Percentiles rank a stretch among this genome's conserved stretches.
phyloP scores from a whole-genome alignment of 176 grass and related monocot genomes.

The Musa schizocarpa region DNA sequence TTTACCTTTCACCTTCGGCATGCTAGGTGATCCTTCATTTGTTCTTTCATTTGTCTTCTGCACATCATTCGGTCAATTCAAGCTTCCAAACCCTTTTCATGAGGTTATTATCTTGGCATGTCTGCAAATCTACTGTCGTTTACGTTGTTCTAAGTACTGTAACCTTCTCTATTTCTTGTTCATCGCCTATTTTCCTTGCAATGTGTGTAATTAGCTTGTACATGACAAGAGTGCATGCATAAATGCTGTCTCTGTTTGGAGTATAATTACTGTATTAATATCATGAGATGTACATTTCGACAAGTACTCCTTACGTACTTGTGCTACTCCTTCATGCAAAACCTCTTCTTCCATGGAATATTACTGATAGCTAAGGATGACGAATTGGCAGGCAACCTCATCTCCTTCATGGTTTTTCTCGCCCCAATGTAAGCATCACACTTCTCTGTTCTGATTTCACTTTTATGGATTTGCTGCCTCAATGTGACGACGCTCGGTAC shows the following conservation, averaged over 20 bases:
- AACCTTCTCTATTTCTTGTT: too few relatives aligned
- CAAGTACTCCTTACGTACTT: background rate
- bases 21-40: constrained; percentile 39
- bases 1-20: constrained; percentile 53
- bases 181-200: too few relatives aligned
- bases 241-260: too few relatives aligned
- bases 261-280: too few relatives aligned
- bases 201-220: too few relatives aligned
- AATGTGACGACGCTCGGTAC: background rate
- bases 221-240: too few relatives aligned
- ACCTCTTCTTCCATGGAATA: background rate
- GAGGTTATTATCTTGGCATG: too few relatives aligned
- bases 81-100: background rate
- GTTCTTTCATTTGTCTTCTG: background rate
- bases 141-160: too few relatives aligned
- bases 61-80: background rate
- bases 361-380: background rate
- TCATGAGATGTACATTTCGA: too few relatives aligned
- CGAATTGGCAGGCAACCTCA: constrained; percentile 53
- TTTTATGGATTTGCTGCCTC: background rate
- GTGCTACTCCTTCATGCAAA: background rate
- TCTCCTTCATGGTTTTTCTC: constrained; percentile 87
- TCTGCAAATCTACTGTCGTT: too few relatives aligned
- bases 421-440: constrained; percentile 44
- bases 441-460: background rate